Base-by-base conservation (phyloP, 169 alveolate species). In the Fabrea salina region DNA sequence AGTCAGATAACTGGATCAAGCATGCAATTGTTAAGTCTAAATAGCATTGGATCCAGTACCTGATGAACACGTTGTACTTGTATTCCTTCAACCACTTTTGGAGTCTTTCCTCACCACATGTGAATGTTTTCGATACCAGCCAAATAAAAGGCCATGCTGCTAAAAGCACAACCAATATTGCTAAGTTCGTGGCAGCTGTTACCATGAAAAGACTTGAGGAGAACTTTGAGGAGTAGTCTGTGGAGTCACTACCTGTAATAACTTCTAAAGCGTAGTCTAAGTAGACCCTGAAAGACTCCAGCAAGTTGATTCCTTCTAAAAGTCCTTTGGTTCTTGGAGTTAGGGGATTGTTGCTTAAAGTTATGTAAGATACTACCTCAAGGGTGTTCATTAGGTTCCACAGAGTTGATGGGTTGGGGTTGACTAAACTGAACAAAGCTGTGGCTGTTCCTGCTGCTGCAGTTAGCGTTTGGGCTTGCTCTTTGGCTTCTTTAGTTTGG, bases 311-410 rank as follows among this genome's bases (percentile, higher is more conserved):
- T 19, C 57, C 51, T 64, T 1, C 25, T 32, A 64, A 3, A n/a
- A 22, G 41, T 4, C 54, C 75, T 32, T 22, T 13, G 5, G 41
- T 4, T 40, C 25, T 32, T 0, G 49, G 54, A 7, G 51, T 19
- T 41, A 37, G 16, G 35, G 27, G 47, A 40, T 39, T 64, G 35
- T 33, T 19, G 30, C 54, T 37, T 16, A 64, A 19, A 4, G 30
- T 56, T 19, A 64, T 32, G 30, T 37, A 64, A 5, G 30, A 1
- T 4, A 64, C 13, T n/a, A 32, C n/a, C n/a, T 64, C 25, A 19
- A 64, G 27, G 19, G 75, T 64, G 19, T 64, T 64, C 35, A 64
- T 11, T 19, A 64, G n/a, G 41, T 56, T 64, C 75, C 75, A 64
- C 41, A 64, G 19, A 25, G 54, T 5, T 3, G 75, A 51, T 7